Conservation (phyloP, 2,329 filamentous ascomycete genomes). For the Penicillium sp. region DNA sequence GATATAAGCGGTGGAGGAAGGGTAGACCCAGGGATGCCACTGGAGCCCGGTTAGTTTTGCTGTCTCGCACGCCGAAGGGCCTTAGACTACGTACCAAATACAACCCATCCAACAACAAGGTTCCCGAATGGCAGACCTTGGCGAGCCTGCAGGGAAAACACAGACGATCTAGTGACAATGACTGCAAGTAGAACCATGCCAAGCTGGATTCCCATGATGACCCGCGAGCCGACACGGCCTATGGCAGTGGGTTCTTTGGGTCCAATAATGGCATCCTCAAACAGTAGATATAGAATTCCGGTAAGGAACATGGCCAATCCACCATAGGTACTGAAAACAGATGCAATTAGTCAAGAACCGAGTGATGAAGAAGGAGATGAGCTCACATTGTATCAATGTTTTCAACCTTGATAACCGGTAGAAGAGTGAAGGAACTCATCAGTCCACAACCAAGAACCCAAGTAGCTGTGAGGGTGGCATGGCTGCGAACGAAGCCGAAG, state of each 20-base stretch:
- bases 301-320: slow-evolving; percentile 75
- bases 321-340: slow-evolving; percentile 62
- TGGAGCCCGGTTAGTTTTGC: slow-evolving; percentile 34
- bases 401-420: slow-evolving; percentile 85
- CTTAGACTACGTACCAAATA: slow-evolving; percentile 60
- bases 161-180: slow-evolving; percentile 82
- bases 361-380: slow-evolving; percentile 26
- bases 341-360: slow-evolving; percentile 7
- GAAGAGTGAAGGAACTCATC: slow-evolving; percentile 89
- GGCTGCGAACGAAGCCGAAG: slow-evolving; percentile 66
- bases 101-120: slow-evolving; percentile 80
- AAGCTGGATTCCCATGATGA: slow-evolving; percentile 55
- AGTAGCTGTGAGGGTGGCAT: slow-evolving; percentile 63
- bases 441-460: slow-evolving; percentile 77
- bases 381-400: slow-evolving; percentile 70
- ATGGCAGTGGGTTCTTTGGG: slow-evolving; percentile 13
- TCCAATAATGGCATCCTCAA: slow-evolving; percentile 66
- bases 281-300: slow-evolving; percentile 75
- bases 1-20: slow-evolving; percentile 74
- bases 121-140: slow-evolving; percentile 83
- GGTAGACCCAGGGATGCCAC: slow-evolving; percentile 76
- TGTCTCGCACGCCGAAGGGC: background rate
- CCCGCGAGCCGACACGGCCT: slow-evolving; percentile 38
- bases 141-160: slow-evolving; percentile 81
- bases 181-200: slow-evolving; percentile 80